Evolutionary conservation across 768 basidiomycete species (phyloP), one percentile per base, ranked within the genome.

Genomic region (Amylocystis lapponica): DNA sequence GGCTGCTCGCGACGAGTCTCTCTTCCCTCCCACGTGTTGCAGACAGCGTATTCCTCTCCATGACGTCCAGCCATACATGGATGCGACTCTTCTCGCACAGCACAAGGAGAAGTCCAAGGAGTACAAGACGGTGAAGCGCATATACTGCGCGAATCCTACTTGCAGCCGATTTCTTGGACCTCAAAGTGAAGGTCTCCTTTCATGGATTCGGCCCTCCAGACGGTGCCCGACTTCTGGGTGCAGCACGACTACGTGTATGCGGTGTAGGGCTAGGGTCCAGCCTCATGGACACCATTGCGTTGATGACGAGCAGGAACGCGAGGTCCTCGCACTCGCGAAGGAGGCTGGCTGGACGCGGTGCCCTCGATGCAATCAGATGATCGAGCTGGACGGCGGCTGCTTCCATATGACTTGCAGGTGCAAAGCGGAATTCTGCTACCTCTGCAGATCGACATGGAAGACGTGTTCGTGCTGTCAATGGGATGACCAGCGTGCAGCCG

Each of bases 21-120:
- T 71, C 16, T 69, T 59, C 48, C 70, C 69, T 3, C 69, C 70
- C 23, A 61, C 62, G 20, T 70, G 70, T 47, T 71, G 70, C 46
- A 48, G 58, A 25, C 52, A 52, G 23, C 45, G 47, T 7, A 65
- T 71, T 17, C 49, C 64, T 23, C 33, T 62, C 26, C 10, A 26
- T 11, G 47, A 47, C 2, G 61, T 67, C 20, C 47, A 36, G 23
- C 31, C 34, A 2, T 57, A 66, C 40, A 47, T 69, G 22, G 20
- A 55, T 4, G 46, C 41, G 16, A 27, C 23, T 0, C 51, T 63
- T 14, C 4, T 56, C 13, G 17, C 40, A 2, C 45, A 51, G 11
- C 60, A 64, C 39, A 42, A 30, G 13, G 50, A 53, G 31, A 70
- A 63, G 43, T 30, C 45, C 2, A 21, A 16, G 31, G 69, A 70